A percentile compares a stretch with the other conserved stretches of the same genome.
Evolutionary conservation across 176 grass and related monocot genomes (phyloP).

Genomic region (Alloteropsis semialata): DNA sequence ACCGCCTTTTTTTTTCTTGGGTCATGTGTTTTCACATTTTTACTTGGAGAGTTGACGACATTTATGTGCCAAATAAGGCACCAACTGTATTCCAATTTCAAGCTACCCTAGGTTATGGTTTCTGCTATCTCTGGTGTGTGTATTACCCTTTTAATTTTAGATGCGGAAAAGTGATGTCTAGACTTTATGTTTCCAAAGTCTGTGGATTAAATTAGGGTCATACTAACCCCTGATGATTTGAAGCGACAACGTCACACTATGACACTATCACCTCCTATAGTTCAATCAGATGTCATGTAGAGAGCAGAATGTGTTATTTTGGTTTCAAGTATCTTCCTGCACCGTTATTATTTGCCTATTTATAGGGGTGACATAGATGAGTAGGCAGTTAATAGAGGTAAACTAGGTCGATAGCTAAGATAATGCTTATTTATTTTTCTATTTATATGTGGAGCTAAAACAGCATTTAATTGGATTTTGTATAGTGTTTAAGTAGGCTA

Average conservation of each 20-base stretch:
- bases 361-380: not conserved
- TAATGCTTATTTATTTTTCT: not conserved
- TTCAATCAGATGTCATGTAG: not conserved
- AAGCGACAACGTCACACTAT: not conserved
- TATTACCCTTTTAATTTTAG: not conserved
- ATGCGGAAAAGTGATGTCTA: slow-evolving; percentile 8
- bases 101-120: not conserved
- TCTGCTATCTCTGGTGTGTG: slow-evolving; percentile 1
- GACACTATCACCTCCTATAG: not conserved
- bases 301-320: not conserved
- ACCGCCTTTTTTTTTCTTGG: not conserved
- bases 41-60: not conserved
- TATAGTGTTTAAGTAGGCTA: not conserved
- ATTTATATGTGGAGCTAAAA: not conserved
- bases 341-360: not conserved
- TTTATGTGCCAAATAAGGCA: not conserved
- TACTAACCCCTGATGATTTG: slow-evolving; percentile 13
- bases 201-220: not conserved
- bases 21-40: slow-evolving; percentile 10
- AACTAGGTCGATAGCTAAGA: not conserved
- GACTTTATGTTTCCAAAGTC: not conserved
- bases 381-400: not conserved
- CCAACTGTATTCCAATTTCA: not conserved
- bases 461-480: not conserved
- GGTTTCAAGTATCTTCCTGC: not conserved